Percentiles rank a stretch among this genome's conserved stretches.
Evolutionary conservation across 75 land plant genomes (phyloP).

Genomic region (Chamaecyparis obtusa): DNA sequence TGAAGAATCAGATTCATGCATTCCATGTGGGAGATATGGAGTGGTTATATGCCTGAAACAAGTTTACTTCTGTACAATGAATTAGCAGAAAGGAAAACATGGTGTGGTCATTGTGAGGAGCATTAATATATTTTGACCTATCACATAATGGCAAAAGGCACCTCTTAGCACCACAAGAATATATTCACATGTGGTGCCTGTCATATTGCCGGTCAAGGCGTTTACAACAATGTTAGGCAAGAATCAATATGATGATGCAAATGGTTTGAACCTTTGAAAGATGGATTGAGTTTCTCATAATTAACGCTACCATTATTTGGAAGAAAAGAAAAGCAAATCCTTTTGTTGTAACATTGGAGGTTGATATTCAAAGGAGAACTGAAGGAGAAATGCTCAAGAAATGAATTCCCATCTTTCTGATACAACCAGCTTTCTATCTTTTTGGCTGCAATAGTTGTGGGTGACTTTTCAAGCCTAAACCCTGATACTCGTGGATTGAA

Average conservation of each 20-base stretch:
- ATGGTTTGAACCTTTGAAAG: background rate
- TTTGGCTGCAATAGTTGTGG: background rate
- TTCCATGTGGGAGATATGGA: conserved; percentile 15
- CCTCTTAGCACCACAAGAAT: conserved; percentile 1
- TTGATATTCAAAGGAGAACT: background rate
- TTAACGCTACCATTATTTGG: conserved; percentile 8
- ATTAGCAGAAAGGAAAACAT: background rate
- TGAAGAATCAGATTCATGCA: conserved; percentile 13
- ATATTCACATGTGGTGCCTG: background rate
- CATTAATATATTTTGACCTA: background rate
- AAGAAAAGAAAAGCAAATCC: background rate
- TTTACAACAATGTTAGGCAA: background rate
- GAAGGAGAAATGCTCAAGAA: background rate
- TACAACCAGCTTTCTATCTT: background rate
- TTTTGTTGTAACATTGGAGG: background rate
- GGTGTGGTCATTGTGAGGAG: background rate
- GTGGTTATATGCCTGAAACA: background rate
- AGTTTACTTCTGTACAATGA: background rate
- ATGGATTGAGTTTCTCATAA: background rate
- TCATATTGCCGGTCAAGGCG: background rate
- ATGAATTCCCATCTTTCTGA: background rate
- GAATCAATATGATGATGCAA: background rate
- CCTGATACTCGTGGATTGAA: background rate
- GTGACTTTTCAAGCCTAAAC: background rate
- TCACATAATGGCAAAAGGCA: background rate